Conservation (phyloP, 2,329 filamentous ascomycete species). For the Aspergillus neotritici region DNA sequence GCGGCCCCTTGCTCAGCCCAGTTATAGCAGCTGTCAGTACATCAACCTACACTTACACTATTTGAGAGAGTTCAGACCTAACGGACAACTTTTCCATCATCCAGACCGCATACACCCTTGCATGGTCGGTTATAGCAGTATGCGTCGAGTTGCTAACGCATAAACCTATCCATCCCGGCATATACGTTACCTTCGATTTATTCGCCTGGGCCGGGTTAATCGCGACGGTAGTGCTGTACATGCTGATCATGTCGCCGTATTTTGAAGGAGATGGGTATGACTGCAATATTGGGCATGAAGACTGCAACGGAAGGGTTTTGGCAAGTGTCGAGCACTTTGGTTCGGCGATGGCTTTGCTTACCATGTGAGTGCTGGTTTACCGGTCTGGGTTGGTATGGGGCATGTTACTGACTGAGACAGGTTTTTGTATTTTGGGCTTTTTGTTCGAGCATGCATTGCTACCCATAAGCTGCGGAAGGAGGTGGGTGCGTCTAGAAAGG, state of each 20-base stretch:
- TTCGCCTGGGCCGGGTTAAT: slow-evolving; percentile 3
- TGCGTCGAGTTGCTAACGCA: slow-evolving; percentile 3
- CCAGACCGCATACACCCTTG: slow-evolving; percentile 5
- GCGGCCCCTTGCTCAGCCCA: slow-evolving; percentile 2
- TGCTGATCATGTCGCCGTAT: slow-evolving; percentile 2
- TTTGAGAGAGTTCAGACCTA: neutral
- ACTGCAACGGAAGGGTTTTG: slow-evolving; percentile 5
- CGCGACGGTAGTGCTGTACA: neutral
- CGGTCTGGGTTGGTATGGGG: neutral
- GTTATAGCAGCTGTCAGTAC: slow-evolving; percentile 6
- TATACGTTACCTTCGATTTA: slow-evolving; percentile 9
- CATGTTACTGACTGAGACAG: neutral
- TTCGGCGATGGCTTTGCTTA: slow-evolving; percentile 7
- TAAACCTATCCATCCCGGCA: slow-evolving; percentile 5
- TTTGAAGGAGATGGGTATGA: slow-evolving; percentile 1
- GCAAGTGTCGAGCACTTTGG: slow-evolving; percentile 8
- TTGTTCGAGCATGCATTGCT: slow-evolving; percentile 5
- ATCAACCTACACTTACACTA: neutral
- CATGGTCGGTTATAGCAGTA: slow-evolving; percentile 8
- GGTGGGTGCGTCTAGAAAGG: too few species aligned
- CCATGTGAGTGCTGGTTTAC: slow-evolving; percentile 1
- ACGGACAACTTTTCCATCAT: too few species aligned
- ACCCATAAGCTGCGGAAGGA: slow-evolving; percentile 5
- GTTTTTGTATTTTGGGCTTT: slow-evolving; percentile 8
- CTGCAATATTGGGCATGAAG: neutral